These are phyloP conservation scores for Lachancea thermotolerans DNA, from an alignment of 805 yeast species.

Conservation along the genomic window DNA sequence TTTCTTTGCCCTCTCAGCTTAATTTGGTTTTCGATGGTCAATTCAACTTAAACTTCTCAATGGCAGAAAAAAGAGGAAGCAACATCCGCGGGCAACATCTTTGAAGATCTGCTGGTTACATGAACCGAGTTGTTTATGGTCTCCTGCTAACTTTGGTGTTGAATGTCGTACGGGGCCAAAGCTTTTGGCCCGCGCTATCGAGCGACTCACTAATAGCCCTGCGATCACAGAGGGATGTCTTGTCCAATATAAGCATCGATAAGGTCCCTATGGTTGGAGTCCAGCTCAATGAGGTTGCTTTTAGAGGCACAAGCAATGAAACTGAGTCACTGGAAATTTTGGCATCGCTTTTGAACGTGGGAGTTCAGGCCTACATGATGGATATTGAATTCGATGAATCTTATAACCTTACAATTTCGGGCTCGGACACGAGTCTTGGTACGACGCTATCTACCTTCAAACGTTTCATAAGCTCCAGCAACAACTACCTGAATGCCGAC, in stretches of 20 bases:
- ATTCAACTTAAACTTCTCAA: no score
- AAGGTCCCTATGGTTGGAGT: conserved; percentile 38
- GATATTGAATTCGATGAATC: conserved; percentile 53
- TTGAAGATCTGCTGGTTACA: not conserved
- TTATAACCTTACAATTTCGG: conserved; percentile 21
- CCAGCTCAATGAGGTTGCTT: conserved; percentile 28
- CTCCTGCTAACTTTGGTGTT: not conserved
- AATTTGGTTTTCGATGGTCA: no score
- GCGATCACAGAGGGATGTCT: conserved; percentile 43
- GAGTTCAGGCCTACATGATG: conserved; percentile 41
- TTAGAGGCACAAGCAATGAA: conserved; percentile 30
- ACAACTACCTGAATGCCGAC: conserved; percentile 42
- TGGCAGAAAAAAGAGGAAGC: no score
- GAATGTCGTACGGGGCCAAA: not conserved
- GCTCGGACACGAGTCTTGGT: conserved; percentile 19
- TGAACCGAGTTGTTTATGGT: conserved; percentile 1
- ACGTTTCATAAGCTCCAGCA: conserved; percentile 35
- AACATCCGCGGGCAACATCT: no score
- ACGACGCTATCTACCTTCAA: conserved; percentile 28
- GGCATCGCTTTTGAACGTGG: conserved; percentile 34
- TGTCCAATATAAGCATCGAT: conserved; percentile 35
- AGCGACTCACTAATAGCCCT: conserved; percentile 30
- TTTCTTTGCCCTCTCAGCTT: no score
- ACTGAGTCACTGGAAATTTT: conserved; percentile 26
- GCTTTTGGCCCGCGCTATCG: conserved; percentile 32